Base-by-base conservation (phyloP, 2,329 filamentous ascomycete species). In the Colletotrichum horii region DNA sequence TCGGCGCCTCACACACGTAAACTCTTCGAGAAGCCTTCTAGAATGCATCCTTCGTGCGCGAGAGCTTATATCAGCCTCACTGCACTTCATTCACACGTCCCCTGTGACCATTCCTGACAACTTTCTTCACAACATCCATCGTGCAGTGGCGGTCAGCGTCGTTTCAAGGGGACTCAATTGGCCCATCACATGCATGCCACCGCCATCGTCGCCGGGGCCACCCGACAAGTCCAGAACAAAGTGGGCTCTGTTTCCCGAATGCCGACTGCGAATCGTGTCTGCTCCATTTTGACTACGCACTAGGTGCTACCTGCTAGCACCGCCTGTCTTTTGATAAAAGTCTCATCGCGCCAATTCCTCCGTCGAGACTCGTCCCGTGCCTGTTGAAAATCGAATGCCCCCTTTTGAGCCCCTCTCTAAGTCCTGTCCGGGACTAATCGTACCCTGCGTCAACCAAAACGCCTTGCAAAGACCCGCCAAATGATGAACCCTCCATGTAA, bases 371-470 rank as follows among this genome's bases (percentile, higher is more conserved):
- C 36, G 2, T 15, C 36, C 30, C 22, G 52, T 32, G 30, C 38
- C 22, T 6, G 12, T 14, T 26, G 19, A 48, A 12, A 70, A 36
- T 34, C 16, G 19, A 56, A 58, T 28, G 56, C 58, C 30, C 32
- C 43, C 26, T 52, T 73, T 73, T 36, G 58, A 65, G 34, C 38
- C 26, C 28, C 19, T 76, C 19, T 76, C 70, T 69, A 76, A 22
- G 58, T 74, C 74, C 70, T 43, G 26, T 8, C 55, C 43, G 9
- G 62, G 73, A 61, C 64, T 65, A 38, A 60, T 58, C 64, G 65
- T 26, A 38, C 48, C 56, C 28, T 58, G 19, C 26, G 28, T n/a
- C 19, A 55, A 19, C 24, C 64, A 56, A 22, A 61, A 76, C 74
- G 74, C 74, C 74, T 69, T 74, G 74, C 74, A 26, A 48, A 58